phyloP scores from a whole-genome alignment of 805 yeast genomes.

The Starmerella sirachaensis region DNA sequence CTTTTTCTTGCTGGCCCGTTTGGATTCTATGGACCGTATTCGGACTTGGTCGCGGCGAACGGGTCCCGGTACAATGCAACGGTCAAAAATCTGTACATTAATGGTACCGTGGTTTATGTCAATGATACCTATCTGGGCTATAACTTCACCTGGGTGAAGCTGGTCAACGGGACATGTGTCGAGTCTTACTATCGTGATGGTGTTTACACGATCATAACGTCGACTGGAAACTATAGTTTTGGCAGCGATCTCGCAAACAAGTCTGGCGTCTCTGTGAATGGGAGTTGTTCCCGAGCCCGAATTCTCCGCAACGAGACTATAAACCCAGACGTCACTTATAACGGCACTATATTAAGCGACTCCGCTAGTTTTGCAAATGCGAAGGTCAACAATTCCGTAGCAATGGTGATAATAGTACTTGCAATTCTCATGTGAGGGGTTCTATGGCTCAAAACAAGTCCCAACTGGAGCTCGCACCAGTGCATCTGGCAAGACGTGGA shows the following conservation, averaged over 20 bases:
- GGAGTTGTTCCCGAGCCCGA: conserved; percentile 4
- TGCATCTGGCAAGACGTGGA: too few species aligned
- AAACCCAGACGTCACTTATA: conserved; percentile 10
- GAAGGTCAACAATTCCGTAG: too few species aligned
- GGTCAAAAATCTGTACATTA: conserved; percentile 2
- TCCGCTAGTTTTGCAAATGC: too few species aligned
- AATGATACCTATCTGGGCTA: background rate
- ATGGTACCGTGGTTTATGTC: conserved; percentile 1
- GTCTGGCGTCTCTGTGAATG: conserved; percentile 9
- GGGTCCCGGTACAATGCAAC: conserved; percentile 3
- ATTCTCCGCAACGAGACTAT: background rate
- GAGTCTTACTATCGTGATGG: background rate
- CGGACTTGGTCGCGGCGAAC: too few species aligned
- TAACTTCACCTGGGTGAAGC: background rate
- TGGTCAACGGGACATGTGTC: conserved; percentile 1
- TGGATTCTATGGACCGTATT: conserved; percentile 13
- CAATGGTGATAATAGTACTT: too few species aligned
- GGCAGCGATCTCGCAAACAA: background rate
- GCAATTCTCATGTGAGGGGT: too few species aligned
- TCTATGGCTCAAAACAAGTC: too few species aligned
- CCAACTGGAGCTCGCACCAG: too few species aligned
- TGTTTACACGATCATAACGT: background rate
- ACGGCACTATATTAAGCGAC: conserved; percentile 11
- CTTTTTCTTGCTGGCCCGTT: conserved; percentile 10
- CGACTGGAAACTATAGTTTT: background rate